A percentile compares a stretch with the other conserved stretches of the same genome.
These are phyloP conservation scores for Aureobasidium sp. DNA, from an alignment of 2,329 filamentous ascomycete genomes.

Conservation along the genomic window DNA sequence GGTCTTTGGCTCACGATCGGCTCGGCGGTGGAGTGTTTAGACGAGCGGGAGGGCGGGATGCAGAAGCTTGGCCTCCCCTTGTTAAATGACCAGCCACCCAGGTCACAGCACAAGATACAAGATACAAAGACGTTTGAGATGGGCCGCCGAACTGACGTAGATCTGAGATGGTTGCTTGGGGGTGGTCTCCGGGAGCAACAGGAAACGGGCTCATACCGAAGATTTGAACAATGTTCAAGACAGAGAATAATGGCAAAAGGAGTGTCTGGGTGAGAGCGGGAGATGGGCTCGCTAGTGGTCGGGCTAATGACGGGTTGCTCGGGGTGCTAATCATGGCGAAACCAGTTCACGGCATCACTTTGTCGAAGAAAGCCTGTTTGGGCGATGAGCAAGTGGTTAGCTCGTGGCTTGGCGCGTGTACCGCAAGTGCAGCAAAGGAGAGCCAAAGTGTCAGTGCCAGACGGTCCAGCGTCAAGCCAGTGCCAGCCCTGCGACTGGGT, in stretches of 20 bases:
- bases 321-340: constrained; percentile 5
- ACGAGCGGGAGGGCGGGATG: neutral
- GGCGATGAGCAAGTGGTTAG: neutral
- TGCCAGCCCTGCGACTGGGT: neutral
- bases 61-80: neutral
- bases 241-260: neutral
- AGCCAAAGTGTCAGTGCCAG: neutral
- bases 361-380: neutral
- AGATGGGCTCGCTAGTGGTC: neutral
- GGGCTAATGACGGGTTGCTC: neutral
- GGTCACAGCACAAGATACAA: neutral
- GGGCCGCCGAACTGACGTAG: neutral
- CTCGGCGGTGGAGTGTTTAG: neutral
- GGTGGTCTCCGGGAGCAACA: neutral
- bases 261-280: neutral
- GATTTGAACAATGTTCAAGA: neutral
- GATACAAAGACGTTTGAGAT: neutral
- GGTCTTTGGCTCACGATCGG: neutral
- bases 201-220: neutral
- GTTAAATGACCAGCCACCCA: neutral
- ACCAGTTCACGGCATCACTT: neutral
- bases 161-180: constrained; percentile 3
- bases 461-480: neutral
- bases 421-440: neutral
- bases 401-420: neutral